phyloP scores from a whole-genome alignment of 2,329 filamentous ascomycete genomes.

The Arthrobotrys sphaeroides region DNA sequence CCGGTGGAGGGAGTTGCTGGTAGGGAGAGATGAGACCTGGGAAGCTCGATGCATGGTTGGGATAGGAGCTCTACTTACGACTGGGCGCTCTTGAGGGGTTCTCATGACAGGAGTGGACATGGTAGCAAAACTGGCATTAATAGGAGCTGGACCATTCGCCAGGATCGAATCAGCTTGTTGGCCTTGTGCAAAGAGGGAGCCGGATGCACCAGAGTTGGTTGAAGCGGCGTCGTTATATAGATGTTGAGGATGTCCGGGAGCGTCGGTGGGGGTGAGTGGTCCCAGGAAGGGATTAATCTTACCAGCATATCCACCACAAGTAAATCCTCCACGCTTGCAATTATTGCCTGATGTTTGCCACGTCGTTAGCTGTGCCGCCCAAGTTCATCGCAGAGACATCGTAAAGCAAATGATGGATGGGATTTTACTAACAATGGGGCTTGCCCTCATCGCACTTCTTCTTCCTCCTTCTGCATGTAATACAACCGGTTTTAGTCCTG shows the following conservation, averaged over 20 bases:
- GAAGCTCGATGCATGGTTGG: background rate
- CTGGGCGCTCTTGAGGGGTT: slow-evolving; percentile 26
- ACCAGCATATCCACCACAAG: slow-evolving; percentile 89
- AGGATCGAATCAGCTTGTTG: slow-evolving; percentile 55
- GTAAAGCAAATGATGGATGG: slow-evolving; percentile 3
- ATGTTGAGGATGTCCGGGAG: slow-evolving; percentile 63
- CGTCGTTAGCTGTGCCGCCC: background rate
- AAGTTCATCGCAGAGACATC: slow-evolving; percentile 21
- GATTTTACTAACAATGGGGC: slow-evolving; percentile 75
- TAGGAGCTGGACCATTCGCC: slow-evolving; percentile 52
- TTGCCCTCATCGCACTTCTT: slow-evolving; percentile 98
- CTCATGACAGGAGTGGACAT: slow-evolving; percentile 45
- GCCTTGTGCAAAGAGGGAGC: slow-evolving; percentile 50
- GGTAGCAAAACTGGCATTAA: slow-evolving; percentile 50
- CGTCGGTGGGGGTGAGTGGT: slow-evolving; percentile 73
- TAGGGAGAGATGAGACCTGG: background rate
- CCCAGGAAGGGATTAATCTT: slow-evolving; percentile 78
- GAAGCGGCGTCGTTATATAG: slow-evolving; percentile 38
- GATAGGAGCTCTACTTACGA: slow-evolving; percentile 28
- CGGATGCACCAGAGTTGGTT: slow-evolving; percentile 35
- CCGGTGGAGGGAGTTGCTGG: slow-evolving; percentile 43
- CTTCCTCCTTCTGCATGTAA: slow-evolving; percentile 90
- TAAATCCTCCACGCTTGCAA: slow-evolving; percentile 86
- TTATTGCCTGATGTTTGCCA: slow-evolving; percentile 73
- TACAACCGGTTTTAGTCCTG: slow-evolving; percentile 92